Evolutionary conservation across 805 yeast species (phyloP).

Genomic region (Candida qinlingensis): DNA sequence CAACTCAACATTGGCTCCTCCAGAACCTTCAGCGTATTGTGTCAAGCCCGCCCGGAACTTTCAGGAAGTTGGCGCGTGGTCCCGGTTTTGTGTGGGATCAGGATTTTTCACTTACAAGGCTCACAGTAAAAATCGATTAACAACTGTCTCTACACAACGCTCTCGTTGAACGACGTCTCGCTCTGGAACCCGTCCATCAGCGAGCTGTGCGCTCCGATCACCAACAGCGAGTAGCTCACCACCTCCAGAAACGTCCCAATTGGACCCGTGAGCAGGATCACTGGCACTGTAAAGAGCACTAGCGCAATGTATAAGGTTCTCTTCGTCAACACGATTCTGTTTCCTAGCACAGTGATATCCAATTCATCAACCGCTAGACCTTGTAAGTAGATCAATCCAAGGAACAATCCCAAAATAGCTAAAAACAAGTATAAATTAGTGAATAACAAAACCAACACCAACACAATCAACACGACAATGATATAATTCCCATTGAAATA

Average conservation of each 20-base stretch:
- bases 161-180: constrained; percentile 17
- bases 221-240: constrained; percentile 1
- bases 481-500: constrained; percentile 15
- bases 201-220: constrained; percentile 6
- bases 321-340: background rate
- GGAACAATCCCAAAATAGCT: background rate
- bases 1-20: no score
- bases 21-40: no score
- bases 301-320: background rate
- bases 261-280: constrained; percentile 1
- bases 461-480: constrained; percentile 4
- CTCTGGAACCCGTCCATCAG: constrained; percentile 13
- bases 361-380: constrained; percentile 1
- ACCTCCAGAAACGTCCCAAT: constrained; percentile 2
- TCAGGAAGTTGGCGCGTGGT: no score
- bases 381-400: constrained; percentile 6
- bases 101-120: no score
- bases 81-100: no score
- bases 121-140: background rate
- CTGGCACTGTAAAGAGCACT: background rate
- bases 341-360: constrained; percentile 1
- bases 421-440: constrained; percentile 9
- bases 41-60: no score
- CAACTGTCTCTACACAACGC: constrained; percentile 7
- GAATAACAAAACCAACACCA: constrained; percentile 6